A percentile compares a stretch with the other conserved stretches of the same genome.
phyloP scores from a whole-genome alignment of 164 flowering plant species.

The Magnolia kwangsiensis region DNA sequence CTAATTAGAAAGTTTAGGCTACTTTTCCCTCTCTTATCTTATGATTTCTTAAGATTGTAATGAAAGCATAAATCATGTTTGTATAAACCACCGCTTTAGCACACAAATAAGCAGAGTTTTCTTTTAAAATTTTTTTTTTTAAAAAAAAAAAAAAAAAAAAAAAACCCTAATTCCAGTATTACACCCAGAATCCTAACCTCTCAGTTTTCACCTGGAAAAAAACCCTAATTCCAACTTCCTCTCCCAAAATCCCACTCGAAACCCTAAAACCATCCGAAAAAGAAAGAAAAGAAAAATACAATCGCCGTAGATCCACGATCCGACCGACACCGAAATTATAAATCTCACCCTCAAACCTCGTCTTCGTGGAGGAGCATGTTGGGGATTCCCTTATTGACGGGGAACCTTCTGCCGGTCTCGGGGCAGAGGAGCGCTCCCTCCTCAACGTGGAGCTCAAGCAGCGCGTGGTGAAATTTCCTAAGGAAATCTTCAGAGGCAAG shows the following conservation, averaged over 20 bases:
- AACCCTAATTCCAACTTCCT: not conserved
- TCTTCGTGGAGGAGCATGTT: constrained; percentile 97
- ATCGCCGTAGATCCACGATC: not conserved
- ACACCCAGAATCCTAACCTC: not conserved
- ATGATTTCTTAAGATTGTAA: not conserved
- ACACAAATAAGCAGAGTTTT: not conserved
- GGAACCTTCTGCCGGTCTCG: constrained; percentile 70
- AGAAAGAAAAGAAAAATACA: not conserved
- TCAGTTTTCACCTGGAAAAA: not conserved
- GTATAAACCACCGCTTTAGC: not conserved
- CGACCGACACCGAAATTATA: not conserved
- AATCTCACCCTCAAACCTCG: constrained; percentile 41
- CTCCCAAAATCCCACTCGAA: not conserved
- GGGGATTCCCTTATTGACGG: constrained; percentile 83
- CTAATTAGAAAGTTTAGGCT: too few relatives aligned
- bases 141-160: too few relatives aligned
- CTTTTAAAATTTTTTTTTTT: not conserved
- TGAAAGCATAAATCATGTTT: not conserved
- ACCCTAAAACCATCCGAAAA: not conserved
- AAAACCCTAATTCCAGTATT: not conserved
- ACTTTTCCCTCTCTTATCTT: not conserved
- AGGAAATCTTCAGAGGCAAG: constrained; percentile 67
- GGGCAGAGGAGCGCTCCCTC: constrained; percentile 87
- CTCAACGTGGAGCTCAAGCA: constrained; percentile 67
- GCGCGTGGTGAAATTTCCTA: constrained; percentile 73